A percentile compares a stretch with the other conserved stretches of the same genome.
Conservation (phyloP, 305 asterid species). For the Solanum hybrid region DNA sequence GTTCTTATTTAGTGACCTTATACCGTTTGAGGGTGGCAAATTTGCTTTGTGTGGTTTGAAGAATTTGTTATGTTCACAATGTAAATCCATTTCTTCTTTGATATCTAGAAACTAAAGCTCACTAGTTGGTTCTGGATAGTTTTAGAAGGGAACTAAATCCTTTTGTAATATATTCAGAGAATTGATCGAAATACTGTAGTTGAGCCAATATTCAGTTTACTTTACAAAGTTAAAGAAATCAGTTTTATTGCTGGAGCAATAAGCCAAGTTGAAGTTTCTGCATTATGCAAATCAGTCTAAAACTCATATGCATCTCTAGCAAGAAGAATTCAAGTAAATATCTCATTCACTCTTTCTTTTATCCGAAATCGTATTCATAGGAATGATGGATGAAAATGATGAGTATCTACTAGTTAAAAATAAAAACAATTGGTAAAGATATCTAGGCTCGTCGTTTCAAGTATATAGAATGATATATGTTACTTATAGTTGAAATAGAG, state of each 20-base stretch:
- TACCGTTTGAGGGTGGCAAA: neutral
- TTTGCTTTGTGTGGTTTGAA: neutral
- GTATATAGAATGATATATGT: neutral
- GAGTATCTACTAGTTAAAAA: neutral
- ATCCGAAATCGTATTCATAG: neutral
- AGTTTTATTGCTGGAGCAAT: neutral
- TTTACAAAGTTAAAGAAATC: neutral
- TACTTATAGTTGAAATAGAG: neutral
- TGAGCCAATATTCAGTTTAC: neutral
- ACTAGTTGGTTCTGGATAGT: neutral
- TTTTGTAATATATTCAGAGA: neutral
- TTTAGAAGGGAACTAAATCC: neutral
- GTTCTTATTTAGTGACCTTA: neutral
- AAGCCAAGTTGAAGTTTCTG: neutral
- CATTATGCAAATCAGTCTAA: neutral
- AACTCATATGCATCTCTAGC: neutral
- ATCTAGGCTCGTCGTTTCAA: neutral
- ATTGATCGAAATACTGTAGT: neutral
- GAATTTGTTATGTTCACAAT: slow-evolving; percentile 8
- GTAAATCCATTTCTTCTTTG: slow-evolving; percentile 9
- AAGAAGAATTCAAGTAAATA: neutral
- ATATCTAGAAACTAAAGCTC: neutral
- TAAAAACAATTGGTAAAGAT: neutral
- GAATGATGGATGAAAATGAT: neutral
- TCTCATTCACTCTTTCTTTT: neutral